Conservation (phyloP, 2,329 filamentous ascomycete species). For the Fusarium tricinctum region DNA sequence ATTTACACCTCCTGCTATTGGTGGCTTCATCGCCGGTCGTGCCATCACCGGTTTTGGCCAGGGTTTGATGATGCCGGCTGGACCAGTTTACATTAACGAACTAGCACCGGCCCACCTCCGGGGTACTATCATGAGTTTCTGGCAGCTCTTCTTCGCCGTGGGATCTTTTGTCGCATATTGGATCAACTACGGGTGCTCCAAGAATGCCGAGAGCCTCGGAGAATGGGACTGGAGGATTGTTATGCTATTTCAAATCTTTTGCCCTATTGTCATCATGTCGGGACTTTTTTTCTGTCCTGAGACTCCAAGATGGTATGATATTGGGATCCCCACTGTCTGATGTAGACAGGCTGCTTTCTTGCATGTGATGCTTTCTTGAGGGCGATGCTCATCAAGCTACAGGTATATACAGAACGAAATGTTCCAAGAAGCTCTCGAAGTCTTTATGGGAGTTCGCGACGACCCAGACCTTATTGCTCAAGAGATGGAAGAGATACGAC, state of each 20-base stretch:
- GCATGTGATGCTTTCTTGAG: constrained; percentile 58
- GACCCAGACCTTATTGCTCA: not conserved
- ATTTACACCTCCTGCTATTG: constrained; percentile 56
- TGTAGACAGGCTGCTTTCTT: constrained; percentile 59
- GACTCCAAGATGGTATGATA: constrained; percentile 73
- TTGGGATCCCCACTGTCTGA: constrained; percentile 71
- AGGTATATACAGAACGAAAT: constrained; percentile 58
- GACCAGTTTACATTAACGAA: constrained; percentile 78
- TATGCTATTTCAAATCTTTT: constrained; percentile 77
- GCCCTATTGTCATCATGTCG: constrained; percentile 71
- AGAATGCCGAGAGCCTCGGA: constrained; percentile 67
- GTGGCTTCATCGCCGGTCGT: constrained; percentile 75
- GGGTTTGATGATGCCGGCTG: constrained; percentile 75
- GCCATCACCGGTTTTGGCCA: constrained; percentile 78
- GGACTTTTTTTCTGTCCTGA: constrained; percentile 77
- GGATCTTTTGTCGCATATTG: constrained; percentile 64
- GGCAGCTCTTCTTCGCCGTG: constrained; percentile 74
- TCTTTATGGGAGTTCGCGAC: not conserved
- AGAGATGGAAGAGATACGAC: constrained; percentile 10
- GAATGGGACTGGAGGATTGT: constrained; percentile 81
- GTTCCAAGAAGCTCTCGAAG: constrained; percentile 1
- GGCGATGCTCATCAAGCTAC: not conserved
- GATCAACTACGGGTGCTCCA: constrained; percentile 74
- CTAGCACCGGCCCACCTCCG: constrained; percentile 73
- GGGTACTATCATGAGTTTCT: constrained; percentile 75